Conservation (phyloP, 2,329 filamentous ascomycete genomes). For the Sphaerulina vaccinii region DNA sequence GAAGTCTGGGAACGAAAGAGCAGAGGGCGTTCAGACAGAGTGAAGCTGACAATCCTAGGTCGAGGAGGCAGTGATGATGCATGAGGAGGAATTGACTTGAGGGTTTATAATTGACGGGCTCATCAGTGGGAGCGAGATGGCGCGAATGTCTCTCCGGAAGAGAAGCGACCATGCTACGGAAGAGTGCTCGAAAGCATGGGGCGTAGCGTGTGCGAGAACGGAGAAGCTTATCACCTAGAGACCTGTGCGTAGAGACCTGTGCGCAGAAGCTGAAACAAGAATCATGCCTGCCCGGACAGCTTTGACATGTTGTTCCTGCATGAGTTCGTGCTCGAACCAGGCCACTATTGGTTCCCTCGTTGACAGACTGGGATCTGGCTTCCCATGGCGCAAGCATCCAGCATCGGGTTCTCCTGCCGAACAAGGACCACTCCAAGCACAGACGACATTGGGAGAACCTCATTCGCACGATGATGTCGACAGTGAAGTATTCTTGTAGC, state of each 20-base stretch:
- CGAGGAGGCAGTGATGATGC: constrained; percentile 60
- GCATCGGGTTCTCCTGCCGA: not conserved
- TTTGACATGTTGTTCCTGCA: not conserved
- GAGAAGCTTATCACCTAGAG: too few relatives aligned
- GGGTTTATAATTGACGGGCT: too few relatives aligned
- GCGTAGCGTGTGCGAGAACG: too few relatives aligned
- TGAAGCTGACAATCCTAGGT: constrained; percentile 79
- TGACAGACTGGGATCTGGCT: not conserved
- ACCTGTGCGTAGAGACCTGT: too few relatives aligned
- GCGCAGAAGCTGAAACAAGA: not conserved
- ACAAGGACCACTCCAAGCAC: not conserved
- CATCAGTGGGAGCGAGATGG: too few relatives aligned
- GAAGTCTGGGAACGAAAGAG: constrained; percentile 89
- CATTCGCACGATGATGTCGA: not conserved
- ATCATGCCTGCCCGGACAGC: not conserved
- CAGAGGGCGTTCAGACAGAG: constrained; percentile 77
- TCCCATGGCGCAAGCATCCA: not conserved
- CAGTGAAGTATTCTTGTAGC: not conserved
- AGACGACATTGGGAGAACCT: not conserved
- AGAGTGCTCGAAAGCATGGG: not conserved
- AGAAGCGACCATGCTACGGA: not conserved
- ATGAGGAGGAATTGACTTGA: too few relatives aligned
- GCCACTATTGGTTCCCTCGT: not conserved
- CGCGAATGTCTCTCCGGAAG: too few relatives aligned
- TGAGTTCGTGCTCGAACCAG: not conserved